These are phyloP conservation scores for Kwoniella botswanensis DNA, from an alignment of 768 basidiomycete genomes.

Conservation along the genomic window DNA sequence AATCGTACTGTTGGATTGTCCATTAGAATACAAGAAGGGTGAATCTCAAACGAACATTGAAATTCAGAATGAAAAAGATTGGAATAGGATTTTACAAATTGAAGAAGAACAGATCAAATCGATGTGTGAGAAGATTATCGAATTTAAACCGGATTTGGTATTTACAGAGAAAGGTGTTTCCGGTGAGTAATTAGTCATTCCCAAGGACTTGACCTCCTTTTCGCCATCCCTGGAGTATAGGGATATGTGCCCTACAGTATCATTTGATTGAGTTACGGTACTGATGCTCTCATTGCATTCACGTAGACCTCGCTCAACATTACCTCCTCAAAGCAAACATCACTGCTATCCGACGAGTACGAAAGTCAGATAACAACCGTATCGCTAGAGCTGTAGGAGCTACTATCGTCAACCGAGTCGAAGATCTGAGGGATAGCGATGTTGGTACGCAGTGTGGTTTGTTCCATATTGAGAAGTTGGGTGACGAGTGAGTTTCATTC, in stretches of 20 bases:
- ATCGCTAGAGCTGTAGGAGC: slow-evolving; percentile 94
- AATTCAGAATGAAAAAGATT: slow-evolving; percentile 90
- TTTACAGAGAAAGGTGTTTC: slow-evolving; percentile 98
- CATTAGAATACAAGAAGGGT: slow-evolving; percentile 98
- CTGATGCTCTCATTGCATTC: neutral
- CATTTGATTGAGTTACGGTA: neutral
- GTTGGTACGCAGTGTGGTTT: slow-evolving; percentile 91
- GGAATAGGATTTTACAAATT: slow-evolving; percentile 86
- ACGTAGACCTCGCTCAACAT: slow-evolving; percentile 86
- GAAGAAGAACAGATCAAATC: slow-evolving; percentile 96
- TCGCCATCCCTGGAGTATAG: too few relatives aligned
- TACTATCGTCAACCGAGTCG: slow-evolving; percentile 94
- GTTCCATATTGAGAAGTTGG: slow-evolving; percentile 97
- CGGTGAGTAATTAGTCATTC: slow-evolving; percentile 64
- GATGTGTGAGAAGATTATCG: slow-evolving; percentile 80
- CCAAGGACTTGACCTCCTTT: too few relatives aligned
- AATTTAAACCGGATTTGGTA: slow-evolving; percentile 92
- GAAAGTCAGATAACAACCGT: slow-evolving; percentile 98
- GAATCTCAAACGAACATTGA: slow-evolving; percentile 99
- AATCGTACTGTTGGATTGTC: slow-evolving; percentile 88
- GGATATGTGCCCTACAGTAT: neutral
- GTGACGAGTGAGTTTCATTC: slow-evolving; percentile 72
- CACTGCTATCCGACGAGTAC: slow-evolving; percentile 92
- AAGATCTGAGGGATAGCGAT: slow-evolving; percentile 89
- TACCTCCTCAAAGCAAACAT: slow-evolving; percentile 84